phyloP scores from a whole-genome alignment of 1,139 yeast genomes.

The Geotrichum macrosporum region DNA sequence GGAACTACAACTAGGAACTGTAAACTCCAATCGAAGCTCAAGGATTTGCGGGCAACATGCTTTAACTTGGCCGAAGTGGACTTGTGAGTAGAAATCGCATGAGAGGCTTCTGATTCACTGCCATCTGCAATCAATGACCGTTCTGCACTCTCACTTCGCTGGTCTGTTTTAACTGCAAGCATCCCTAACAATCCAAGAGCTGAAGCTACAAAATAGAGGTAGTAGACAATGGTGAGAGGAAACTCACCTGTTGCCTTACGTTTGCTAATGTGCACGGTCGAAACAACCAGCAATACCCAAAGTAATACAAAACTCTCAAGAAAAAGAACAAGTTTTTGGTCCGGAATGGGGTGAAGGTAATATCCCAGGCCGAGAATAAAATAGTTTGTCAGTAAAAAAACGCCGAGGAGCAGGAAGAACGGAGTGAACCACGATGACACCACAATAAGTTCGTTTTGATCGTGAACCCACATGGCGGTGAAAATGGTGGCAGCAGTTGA shows the following conservation, averaged over 20 bases:
- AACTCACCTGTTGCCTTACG: conserved; percentile 60
- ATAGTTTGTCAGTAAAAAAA: conserved; percentile 54
- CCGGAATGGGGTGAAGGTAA: conserved; percentile 56
- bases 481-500: conserved; percentile 43
- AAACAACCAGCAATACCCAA: conserved; percentile 54
- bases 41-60: conserved; percentile 40
- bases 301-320: conserved; percentile 52
- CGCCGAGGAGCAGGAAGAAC: conserved; percentile 43
- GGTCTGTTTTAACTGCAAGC: conserved; percentile 26
- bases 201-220: conserved; percentile 49
- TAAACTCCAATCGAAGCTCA: conserved; percentile 73
- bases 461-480: conserved; percentile 39
- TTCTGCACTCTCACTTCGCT: neutral
- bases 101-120: conserved; percentile 5
- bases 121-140: conserved; percentile 2
- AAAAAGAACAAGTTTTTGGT: conserved; percentile 65
- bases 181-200: conserved; percentile 52
- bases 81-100: conserved; percentile 14
- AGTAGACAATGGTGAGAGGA: conserved; percentile 48
- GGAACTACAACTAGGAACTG: conserved; percentile 71
- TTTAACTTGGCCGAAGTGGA: conserved; percentile 26
- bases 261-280: conserved; percentile 46
- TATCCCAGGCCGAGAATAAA: conserved; percentile 51
- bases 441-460: conserved; percentile 53
- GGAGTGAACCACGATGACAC: conserved; percentile 55